phyloP scores from a whole-genome alignment of 1,284 basidiomycete genomes.

The Stereum hirsutum region DNA sequence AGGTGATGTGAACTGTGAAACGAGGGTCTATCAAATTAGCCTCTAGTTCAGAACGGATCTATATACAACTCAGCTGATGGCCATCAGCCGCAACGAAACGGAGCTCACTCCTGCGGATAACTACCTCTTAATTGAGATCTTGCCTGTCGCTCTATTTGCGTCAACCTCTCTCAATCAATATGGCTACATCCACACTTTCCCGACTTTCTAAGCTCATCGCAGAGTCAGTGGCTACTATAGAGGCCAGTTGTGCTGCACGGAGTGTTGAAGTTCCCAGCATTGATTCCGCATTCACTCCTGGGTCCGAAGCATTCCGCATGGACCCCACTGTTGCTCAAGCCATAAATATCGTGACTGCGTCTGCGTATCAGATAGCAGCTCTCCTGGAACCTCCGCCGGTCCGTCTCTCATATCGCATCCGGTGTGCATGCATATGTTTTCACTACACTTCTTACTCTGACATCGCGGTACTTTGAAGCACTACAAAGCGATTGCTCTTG shows the following conservation, averaged over 20 bases:
- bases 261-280: conserved; percentile 6
- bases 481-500: background rate
- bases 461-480: background rate
- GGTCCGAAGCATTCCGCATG: conserved; percentile 11
- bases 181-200: background rate
- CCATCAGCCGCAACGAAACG: too few species aligned
- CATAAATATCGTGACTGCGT: background rate
- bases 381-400: background rate
- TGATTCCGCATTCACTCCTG: conserved; percentile 7
- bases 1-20: too few species aligned
- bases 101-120: too few species aligned
- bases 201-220: background rate
- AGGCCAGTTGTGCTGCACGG: background rate
- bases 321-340: conserved; percentile 6
- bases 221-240: background rate
- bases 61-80: too few species aligned
- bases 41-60: too few species aligned
- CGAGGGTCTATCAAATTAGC: too few species aligned
- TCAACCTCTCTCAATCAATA: too few species aligned
- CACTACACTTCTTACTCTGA: background rate
- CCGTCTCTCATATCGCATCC: background rate
- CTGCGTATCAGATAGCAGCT: background rate
- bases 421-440: background rate
- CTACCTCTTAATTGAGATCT: too few species aligned
- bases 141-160: too few species aligned